Evolutionary conservation across 73 alveolate species (phyloP).

Genomic region (Stentor coeruleus): DNA sequence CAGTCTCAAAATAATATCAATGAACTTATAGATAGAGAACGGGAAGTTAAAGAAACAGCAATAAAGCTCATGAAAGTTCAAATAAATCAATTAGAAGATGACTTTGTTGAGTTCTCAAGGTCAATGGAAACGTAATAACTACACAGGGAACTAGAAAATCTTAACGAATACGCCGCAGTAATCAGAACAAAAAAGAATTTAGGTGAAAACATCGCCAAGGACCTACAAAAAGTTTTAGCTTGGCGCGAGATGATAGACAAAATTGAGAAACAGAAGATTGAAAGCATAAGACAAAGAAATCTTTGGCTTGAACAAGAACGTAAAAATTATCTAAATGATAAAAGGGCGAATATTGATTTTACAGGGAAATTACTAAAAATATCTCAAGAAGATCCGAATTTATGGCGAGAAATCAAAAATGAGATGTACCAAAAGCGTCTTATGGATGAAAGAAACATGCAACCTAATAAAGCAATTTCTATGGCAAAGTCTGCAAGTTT

Average conservation of each 20-base stretch:
- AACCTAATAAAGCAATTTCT: neutral
- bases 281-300: neutral
- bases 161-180: constrained; percentile 12
- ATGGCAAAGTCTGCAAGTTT: neutral
- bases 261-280: neutral
- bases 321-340: neutral
- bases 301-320: neutral
- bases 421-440: constrained; percentile 13
- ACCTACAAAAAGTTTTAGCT: neutral
- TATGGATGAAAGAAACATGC: neutral
- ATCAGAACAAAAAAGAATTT: constrained; percentile 12
- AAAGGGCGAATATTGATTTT: constrained; percentile 10
- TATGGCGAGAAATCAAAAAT: constrained; percentile 10
- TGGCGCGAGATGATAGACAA: neutral
- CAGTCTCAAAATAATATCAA: constrained; percentile 9
- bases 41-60: constrained; percentile 18
- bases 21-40: constrained; percentile 9
- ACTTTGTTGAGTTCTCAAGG: neutral
- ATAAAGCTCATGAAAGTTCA: neutral
- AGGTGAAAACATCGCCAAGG: neutral
- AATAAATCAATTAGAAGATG: neutral
- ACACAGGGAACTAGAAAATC: constrained; percentile 9
- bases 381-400: constrained; percentile 1
- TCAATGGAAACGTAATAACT: constrained; percentile 7
- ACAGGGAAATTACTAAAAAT: constrained; percentile 7